Base-by-base conservation (phyloP, 139 green algal genomes). In the Closterium sp. region DNA sequence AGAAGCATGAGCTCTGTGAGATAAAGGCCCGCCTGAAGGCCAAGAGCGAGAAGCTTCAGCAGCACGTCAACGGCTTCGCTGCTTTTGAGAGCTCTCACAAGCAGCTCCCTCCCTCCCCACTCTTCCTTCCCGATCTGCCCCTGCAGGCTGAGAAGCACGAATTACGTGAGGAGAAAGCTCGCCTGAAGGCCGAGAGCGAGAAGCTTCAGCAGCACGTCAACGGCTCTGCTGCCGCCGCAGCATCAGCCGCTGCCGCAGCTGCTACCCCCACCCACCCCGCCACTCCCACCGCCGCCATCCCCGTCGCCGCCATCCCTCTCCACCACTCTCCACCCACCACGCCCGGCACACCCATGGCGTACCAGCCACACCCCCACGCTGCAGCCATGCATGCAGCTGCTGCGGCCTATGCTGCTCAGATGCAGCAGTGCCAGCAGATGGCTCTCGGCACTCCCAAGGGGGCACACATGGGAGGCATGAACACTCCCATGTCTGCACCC, bases 151-250 rank as follows among this genome's bases (percentile, higher is more conserved):
- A 95, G 89, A 93, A 92, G 94, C 91, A 92, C 31, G 88, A 95
- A 42, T 85, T 93, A 2, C 84, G 42, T 1, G 86, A 91, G 24
- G 91, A 95, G 90, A 95, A 95, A 91, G 89, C 73, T 11, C 13
- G 73, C 5, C 89, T 93, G 2, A 95, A 96, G 93, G 10, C 70
- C 2, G 91, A 96, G 85, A 95, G 95, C 88, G 94, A 92, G 21
- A 50, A 38, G 45, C 32, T 89, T 22, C 86, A 92, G 29, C 62
- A 95, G 91, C 88, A 87, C 31, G 84, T 95, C 27, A 94, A 95
- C 85, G 34, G 31, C 87, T 94, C 93, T 1, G 3, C 45, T 38
- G 32, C 32, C 32, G 32, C 32, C 3, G 32, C 32, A 7, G 32
- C 32, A 38, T 2, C 32, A 7, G 32, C 32, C 3, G 32, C 38